Evolutionary conservation across 2,329 filamentous ascomycete species (phyloP), one percentile per base, ranked within the genome.

Genomic region (Geosmithia putterillii): DNA sequence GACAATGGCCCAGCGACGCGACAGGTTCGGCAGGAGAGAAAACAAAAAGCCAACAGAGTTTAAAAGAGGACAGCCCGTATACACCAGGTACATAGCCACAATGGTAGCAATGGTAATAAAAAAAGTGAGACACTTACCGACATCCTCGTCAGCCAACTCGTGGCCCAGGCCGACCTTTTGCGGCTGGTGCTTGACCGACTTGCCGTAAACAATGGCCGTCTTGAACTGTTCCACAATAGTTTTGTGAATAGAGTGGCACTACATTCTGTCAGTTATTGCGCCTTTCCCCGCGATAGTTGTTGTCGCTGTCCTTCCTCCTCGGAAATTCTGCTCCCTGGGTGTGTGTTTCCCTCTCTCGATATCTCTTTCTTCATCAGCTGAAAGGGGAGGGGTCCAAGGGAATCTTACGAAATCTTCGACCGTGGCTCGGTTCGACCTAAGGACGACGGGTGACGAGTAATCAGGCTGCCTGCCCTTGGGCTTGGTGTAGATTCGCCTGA

Each of bases 241-340:
- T 61, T 92, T 87, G 67, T 98, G 92, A 60, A 98, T 98, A 52
- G 86, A 77, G 67, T 95, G 95, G 67, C 92, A 98, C 88, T 95
- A 57, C 44, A 21, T 41, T 69, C 57, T 69, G 64, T 63, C 47
- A 58, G 57, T 58, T 48, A 32, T 45, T 38, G 19, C 17, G 10
- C 34, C 3, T 43, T 21, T 7, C 9, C 38, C 8, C 8, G 15
- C 28, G 15, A n/a, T n/a, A n/a, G n/a, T n/a, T n/a, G 23, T 32
- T 32, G 3, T 32, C 28, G 10, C 28, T 32, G n/a, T 32, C 28
- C 10, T 12, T 32, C 28, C 10, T 32, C 28, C 3, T 32, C n/a
- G n/a, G n/a, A n/a, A n/a, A n/a, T n/a, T n/a, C n/a, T n/a, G n/a
- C n/a, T n/a, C n/a, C n/a, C n/a, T n/a, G n/a, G n/a, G n/a, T n/a